Conservation (phyloP, 495 filamentous ascomycete genomes). For the Podospora conica region DNA sequence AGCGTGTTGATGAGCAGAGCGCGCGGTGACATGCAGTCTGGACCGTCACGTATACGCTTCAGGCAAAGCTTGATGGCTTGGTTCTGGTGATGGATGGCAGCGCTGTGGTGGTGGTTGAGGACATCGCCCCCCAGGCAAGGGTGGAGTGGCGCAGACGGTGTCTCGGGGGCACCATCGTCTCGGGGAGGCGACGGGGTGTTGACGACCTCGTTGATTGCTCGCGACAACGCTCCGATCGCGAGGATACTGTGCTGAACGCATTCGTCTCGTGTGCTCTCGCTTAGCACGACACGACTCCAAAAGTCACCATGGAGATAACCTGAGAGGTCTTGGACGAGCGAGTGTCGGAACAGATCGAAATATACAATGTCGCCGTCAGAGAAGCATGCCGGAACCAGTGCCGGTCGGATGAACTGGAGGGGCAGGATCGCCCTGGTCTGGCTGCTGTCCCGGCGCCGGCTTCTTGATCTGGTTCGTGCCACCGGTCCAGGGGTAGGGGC, state of each 20-base stretch:
- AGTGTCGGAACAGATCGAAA: background rate
- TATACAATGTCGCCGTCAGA: background rate
- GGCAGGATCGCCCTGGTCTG: background rate
- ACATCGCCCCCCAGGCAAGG: background rate
- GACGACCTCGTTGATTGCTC: too few relatives aligned
- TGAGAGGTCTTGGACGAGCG: background rate
- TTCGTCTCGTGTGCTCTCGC: background rate
- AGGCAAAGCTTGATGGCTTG: background rate
- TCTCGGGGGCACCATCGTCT: background rate
- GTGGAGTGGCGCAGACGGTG: background rate
- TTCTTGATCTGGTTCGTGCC: background rate
- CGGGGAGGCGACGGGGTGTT: background rate
- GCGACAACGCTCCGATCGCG: background rate
- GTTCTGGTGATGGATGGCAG: background rate
- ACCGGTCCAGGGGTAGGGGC: background rate
- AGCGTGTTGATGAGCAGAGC: background rate
- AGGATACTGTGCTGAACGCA: background rate
- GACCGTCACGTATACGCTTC: background rate
- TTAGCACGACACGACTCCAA: background rate
- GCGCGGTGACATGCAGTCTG: background rate
- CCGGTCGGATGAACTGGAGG: background rate
- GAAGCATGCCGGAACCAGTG: background rate
- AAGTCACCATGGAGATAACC: background rate
- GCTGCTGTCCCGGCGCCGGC: background rate
- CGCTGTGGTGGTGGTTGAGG: background rate